Conservation (phyloP, 768 basidiomycete genomes). For the Russula ochroleuca region DNA sequence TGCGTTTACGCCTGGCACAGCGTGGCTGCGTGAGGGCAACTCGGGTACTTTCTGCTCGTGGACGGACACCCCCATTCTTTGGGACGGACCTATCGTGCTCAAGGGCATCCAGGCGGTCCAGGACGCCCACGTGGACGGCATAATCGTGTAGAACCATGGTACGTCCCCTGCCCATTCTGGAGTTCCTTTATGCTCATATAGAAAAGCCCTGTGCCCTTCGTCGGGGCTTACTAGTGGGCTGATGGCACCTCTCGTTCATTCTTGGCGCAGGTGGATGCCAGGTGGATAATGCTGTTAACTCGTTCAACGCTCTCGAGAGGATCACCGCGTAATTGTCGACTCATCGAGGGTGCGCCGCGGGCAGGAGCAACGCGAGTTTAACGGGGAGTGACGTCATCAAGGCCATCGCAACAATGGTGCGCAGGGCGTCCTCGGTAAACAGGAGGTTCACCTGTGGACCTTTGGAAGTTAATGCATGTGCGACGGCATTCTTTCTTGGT, state of each 20-base stretch:
- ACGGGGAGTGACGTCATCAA: constrained; percentile 80
- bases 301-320: constrained; percentile 63
- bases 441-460: background rate
- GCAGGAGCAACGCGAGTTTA: no score
- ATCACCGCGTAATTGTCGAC: no score
- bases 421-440: constrained; percentile 69
- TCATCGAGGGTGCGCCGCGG: constrained; percentile 56
- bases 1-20: constrained; percentile 47
- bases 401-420: constrained; percentile 83
- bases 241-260: background rate
- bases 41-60: constrained; percentile 62
- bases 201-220: background rate
- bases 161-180: constrained; percentile 19
- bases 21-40: constrained; percentile 60
- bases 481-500: background rate
- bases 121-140: constrained; percentile 73
- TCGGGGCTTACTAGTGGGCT: background rate
- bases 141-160: constrained; percentile 82
- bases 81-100: constrained; percentile 72
- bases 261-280: constrained; percentile 60
- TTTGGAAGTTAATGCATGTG: background rate
- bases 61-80: constrained; percentile 71
- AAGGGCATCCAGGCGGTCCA: constrained; percentile 71
- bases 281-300: constrained; percentile 72
- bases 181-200: no score